Evolutionary conservation across 352 stramenopile genomes (phyloP), one percentile per base, ranked within the genome.

Genomic region (Pythium angustatum): DNA sequence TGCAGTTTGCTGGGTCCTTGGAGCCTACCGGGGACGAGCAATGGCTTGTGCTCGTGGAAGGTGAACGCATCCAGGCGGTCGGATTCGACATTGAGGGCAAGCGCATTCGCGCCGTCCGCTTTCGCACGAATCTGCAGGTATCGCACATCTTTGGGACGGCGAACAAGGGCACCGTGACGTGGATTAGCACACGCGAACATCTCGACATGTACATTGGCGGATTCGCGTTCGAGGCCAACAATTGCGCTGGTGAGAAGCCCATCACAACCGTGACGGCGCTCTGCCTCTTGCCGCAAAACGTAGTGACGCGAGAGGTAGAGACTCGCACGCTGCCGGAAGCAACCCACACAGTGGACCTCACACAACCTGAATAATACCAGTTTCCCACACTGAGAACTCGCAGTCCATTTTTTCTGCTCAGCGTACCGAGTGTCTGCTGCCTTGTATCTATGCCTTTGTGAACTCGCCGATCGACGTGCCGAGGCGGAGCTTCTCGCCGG

Each of bases 401-500:
- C n/a, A n/a, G n/a, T n/a, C 33, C 7, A 12, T 38, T 12, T 21
- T 41, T 28, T 55, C 41, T 27, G 30, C 48, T 28, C 48, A 55
- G n/a, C 33, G 28, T 19, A 21, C 28, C 11, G 12, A 21, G 7
- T 4, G n/a, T 53, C 21, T 36, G 5, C 12, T 26, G 48, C 33
- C 4, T 27, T 17, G 19, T 11, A 44, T 68, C 41, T 64, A 64
- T 62, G 43, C 55, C 49, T 64, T 54, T 24, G 14, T 51, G 54
- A 49, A 56, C n/a, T 71, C 45, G 43, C 22, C 47, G 51, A 66
- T 62, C 31, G 62, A 69, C n/a, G 51, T 58, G 49, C 55, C 56
- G 17, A 65, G 36, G 30, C 48, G 47, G n/a, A 95, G 78, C 72
- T 91, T 91, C 41, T 96, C 80, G 33, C 87, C 85, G 10, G 81